Percentiles rank a stretch among this genome's conserved stretches.
Conservation (phyloP, 306 rosid species). For the Quercus rubra region DNA sequence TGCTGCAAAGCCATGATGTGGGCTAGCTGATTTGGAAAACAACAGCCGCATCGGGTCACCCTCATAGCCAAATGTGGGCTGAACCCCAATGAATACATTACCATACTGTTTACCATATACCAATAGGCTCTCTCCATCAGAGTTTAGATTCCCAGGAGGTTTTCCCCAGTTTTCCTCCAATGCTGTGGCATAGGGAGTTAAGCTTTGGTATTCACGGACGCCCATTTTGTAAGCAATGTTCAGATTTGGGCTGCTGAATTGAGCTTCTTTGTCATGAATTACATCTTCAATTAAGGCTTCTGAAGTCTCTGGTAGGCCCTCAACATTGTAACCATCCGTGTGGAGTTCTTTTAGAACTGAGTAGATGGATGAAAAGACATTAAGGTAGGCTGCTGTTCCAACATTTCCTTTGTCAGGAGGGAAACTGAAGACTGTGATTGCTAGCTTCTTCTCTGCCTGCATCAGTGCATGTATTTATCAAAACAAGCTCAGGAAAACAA, state of each 20-base stretch:
- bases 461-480: constrained; percentile 14
- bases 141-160: constrained; percentile 91
- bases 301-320: constrained; percentile 88
- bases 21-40: constrained; percentile 98
- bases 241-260: constrained; percentile 94
- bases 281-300: constrained; percentile 93
- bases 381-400: constrained; percentile 96
- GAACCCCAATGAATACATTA: constrained; percentile 91
- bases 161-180: constrained; percentile 98
- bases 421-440: constrained; percentile 95
- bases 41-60: constrained; percentile 97
- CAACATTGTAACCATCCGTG: constrained; percentile 81
- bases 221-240: constrained; percentile 91
- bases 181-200: constrained; percentile 81
- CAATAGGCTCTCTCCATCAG: constrained; percentile 93
- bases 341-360: constrained; percentile 81
- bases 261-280: constrained; percentile 96
- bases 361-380: constrained; percentile 89
- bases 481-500: constrained; percentile 9
- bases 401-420: constrained; percentile 99
- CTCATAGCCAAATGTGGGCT: constrained; percentile 96
- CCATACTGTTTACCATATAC: constrained; percentile 94
- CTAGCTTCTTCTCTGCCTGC: constrained; percentile 83
- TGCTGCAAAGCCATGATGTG: constrained; percentile 98
- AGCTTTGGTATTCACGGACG: constrained; percentile 73